A percentile compares a stretch with the other conserved stretches of the same genome.
These are phyloP conservation scores for Leishmania braziliensis DNA, from an alignment of 208 protist genomes.

Conservation along the genomic window DNA sequence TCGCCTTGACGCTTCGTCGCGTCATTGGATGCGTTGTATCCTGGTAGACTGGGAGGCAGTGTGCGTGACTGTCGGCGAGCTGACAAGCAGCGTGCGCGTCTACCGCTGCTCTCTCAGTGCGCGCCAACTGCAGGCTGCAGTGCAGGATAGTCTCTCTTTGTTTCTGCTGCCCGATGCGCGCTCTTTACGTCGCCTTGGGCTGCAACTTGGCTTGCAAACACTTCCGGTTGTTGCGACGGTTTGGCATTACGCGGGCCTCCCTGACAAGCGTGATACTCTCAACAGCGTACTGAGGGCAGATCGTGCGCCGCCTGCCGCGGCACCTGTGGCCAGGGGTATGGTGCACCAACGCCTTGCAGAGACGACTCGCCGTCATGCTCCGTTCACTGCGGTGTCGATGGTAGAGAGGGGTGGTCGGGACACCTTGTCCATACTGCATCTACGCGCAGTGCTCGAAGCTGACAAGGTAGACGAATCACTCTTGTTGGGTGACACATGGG, in stretches of 20 bases:
- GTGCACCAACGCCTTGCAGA: not conserved
- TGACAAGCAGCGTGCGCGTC: conserved; percentile 8
- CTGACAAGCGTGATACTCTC: conserved; percentile 7
- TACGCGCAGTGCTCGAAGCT: conserved; percentile 34
- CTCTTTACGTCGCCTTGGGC: conserved; percentile 10
- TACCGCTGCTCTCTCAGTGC: conserved; percentile 50
- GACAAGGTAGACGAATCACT: conserved; percentile 46
- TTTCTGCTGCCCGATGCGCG: conserved; percentile 24
- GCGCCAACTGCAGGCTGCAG: conserved; percentile 33
- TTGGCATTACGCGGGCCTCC: conserved; percentile 8
- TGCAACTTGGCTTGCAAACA: conserved; percentile 14
- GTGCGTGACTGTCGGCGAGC: conserved; percentile 24
- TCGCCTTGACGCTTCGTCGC: not conserved
- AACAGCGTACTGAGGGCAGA: not conserved
- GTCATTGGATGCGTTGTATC: conserved; percentile 26
- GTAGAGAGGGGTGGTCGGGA: not conserved
- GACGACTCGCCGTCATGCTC: too few species aligned
- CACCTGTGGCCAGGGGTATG: not conserved
- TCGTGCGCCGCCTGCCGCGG: not conserved
- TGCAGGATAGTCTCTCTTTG: conserved; percentile 39
- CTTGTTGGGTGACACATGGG: conserved; percentile 64
- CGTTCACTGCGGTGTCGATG: not conserved
- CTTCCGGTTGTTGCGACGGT: conserved; percentile 21
- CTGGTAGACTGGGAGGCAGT: conserved; percentile 31
- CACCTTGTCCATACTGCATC: not conserved